Percentiles rank a stretch among this genome's conserved stretches.
These are phyloP conservation scores for Rhodomyrtus tomentosa DNA, from an alignment of 345 rosid species.

Conservation along the genomic window DNA sequence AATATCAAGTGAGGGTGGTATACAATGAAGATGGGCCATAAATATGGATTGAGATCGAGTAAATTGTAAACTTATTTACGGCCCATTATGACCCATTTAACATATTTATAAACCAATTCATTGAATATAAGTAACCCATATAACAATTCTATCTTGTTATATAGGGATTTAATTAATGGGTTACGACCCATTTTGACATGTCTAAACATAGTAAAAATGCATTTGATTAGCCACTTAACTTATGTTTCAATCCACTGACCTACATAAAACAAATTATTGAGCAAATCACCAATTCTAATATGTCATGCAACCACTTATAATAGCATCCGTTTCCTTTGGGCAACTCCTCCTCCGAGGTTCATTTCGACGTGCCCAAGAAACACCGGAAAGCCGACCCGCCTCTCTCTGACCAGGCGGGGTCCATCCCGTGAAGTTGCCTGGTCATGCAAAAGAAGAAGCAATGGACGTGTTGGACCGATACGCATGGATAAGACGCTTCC, in stretches of 20 bases:
- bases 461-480: not conserved
- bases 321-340: not conserved
- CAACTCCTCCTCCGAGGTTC: constrained; percentile 3
- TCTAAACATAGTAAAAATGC: not conserved
- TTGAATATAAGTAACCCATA: too few species aligned
- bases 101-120: too few species aligned
- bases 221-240: not conserved
- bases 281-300: not conserved
- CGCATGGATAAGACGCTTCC: not conserved
- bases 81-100: too few species aligned
- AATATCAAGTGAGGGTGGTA: too few species aligned
- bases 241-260: not conserved
- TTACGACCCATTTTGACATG: too few species aligned
- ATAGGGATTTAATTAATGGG: too few species aligned
- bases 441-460: not conserved
- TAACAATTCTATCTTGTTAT: too few species aligned
- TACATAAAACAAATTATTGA: not conserved
- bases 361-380: constrained; percentile 10
- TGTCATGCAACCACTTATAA: not conserved
- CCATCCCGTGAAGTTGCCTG: not conserved
- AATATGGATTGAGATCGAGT: too few species aligned
- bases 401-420: not conserved
- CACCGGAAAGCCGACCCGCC: constrained; percentile 3
- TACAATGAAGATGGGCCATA: too few species aligned
- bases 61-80: too few species aligned